Base-by-base conservation (phyloP, 495 filamentous ascomycete genomes). In the Daldinia bambusicola region DNA sequence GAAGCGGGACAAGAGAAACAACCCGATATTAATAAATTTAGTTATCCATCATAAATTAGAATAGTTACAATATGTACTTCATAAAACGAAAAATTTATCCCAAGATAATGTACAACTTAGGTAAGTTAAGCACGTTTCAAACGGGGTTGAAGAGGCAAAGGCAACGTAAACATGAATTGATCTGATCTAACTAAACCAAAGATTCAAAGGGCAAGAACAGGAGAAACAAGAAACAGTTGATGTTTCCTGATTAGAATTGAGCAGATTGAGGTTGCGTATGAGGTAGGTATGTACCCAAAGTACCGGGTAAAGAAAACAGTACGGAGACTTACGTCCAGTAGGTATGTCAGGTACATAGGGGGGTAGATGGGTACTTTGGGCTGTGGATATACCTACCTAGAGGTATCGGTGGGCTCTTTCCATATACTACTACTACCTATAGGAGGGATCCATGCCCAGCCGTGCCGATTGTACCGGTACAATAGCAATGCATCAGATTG, bases 391-490 rank as follows among this genome's bases (percentile, higher is more conserved):
- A n/a, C n/a, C n/a, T n/a, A n/a, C n/a, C n/a, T n/a, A n/a, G n/a
- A n/a, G n/a, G n/a, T n/a, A 18, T 48, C 22, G 43, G 43, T 48
- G 43, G 43, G 43, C 10, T 48, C 43, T 48, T 48, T 48, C 50
- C 50, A n/a, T n/a, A n/a, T n/a, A n/a, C n/a, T n/a, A n/a, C n/a
- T n/a, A n/a, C n/a, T n/a, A n/a, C n/a, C n/a, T n/a, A 4, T 14
- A 31, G 50, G 50, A 3, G 50, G 4, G 22, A 1, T 4, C 22
- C 4, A 32, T n/a, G n/a, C n/a, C n/a, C n/a, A n/a, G n/a, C n/a
- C n/a, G n/a, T 63, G 43, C 20, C 43, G 43, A 6, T 48, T 48
- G 64, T 52, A 57, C 55, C 51, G 70, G 61, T 65, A 67, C 37
- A 26, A 26, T 26, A 26, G 1, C 26, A n/a, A n/a, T n/a, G n/a